phyloP scores from a whole-genome alignment of 1,284 basidiomycete species.

The Termitomyces sp. region DNA sequence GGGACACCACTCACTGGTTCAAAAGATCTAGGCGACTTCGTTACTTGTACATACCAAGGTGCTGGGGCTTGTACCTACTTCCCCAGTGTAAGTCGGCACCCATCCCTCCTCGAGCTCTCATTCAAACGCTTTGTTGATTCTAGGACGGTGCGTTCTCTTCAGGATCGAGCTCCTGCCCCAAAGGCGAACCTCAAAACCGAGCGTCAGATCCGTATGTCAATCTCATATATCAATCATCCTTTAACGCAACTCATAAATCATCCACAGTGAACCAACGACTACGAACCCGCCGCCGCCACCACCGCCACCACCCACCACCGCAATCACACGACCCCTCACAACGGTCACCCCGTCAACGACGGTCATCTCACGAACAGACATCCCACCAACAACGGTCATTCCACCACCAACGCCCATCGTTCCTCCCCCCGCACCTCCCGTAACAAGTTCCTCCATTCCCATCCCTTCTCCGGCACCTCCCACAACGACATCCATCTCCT shows the following conservation, averaged over 20 bases:
- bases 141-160: constrained; percentile 20
- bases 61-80: constrained; percentile 17
- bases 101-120: not conserved
- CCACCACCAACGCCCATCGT: not conserved
- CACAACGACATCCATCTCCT: not conserved
- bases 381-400: too few species aligned
- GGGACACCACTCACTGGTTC: constrained; percentile 12
- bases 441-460: not conserved
- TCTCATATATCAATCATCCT: not conserved
- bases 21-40: constrained; percentile 1
- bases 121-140: not conserved
- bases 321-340: not conserved
- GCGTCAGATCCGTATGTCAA: not conserved
- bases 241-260: not conserved
- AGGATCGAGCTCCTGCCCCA: constrained; percentile 6
- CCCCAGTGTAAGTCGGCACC: constrained; percentile 5
- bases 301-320: not conserved
- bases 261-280: not conserved
- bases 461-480: not conserved
- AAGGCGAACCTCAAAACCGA: constrained; percentile 4
- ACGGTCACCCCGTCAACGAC: not conserved
- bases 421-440: not conserved
- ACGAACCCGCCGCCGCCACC: not conserved
- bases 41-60: constrained; percentile 14
- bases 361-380: too few species aligned